A percentile compares a stretch with the other conserved stretches of the same genome.
Conservation (phyloP, 345 rosid species). For the Theobroma cacao region DNA sequence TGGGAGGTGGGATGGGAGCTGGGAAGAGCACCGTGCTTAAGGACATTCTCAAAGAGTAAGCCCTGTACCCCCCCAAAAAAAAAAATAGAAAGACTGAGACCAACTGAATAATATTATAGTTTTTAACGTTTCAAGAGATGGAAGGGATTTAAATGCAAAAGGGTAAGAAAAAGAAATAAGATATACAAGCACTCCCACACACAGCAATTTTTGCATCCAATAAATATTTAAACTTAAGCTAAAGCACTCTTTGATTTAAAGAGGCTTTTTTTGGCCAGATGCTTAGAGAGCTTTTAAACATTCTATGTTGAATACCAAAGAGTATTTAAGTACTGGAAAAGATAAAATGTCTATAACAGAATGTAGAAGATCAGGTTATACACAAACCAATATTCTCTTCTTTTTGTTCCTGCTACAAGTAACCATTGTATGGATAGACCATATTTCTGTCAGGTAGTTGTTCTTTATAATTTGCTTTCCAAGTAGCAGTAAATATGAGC, state of each 20-base stretch:
- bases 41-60: conserved; percentile 89
- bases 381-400: background rate
- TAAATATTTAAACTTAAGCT: background rate
- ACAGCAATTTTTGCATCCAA: background rate
- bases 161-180: background rate
- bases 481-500: background rate
- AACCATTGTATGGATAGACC: background rate
- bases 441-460: background rate
- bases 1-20: conserved; percentile 99
- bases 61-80: background rate
- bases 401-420: background rate
- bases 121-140: background rate
- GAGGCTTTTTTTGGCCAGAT: background rate
- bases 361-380: too few species aligned
- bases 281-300: background rate
- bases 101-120: background rate
- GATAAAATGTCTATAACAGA: background rate
- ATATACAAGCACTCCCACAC: background rate
- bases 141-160: background rate
- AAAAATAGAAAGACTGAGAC: background rate
- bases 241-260: background rate
- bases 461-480: background rate
- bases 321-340: background rate
- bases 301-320: background rate
- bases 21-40: conserved; percentile 97